A percentile compares a stretch with the other conserved stretches of the same genome.
Evolutionary conservation across 441 rosid species (phyloP).

Genomic region (Lagerstroemia fauriei): DNA sequence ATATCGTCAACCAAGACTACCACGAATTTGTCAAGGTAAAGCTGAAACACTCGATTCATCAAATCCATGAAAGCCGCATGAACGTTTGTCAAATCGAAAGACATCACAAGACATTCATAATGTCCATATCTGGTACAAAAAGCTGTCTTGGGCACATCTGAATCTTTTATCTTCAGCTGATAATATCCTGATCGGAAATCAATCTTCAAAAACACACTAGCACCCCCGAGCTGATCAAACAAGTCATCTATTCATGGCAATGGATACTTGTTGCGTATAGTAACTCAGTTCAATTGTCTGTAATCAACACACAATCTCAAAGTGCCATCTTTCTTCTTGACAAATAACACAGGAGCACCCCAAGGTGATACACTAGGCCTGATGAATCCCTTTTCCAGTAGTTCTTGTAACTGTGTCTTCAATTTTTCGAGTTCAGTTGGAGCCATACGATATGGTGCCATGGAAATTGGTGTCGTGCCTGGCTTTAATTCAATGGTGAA

Average conservation of each 20-base stretch:
- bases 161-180: background rate
- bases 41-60: background rate
- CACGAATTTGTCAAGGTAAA: background rate
- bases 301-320: constrained; percentile 2
- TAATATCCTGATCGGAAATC: constrained; percentile 2
- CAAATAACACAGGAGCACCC: constrained; percentile 15
- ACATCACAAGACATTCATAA: constrained; percentile 15
- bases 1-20: constrained; percentile 3
- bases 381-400: background rate
- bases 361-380: constrained; percentile 6
- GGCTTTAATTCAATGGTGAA: background rate
- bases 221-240: constrained; percentile 6
- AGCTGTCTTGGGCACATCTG: constrained; percentile 4
- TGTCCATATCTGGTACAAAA: constrained; percentile 11
- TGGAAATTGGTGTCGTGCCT: background rate
- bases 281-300: background rate
- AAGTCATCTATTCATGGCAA: constrained; percentile 5
- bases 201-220: background rate
- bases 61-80: background rate
- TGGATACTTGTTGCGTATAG: background rate
- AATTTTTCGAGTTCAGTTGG: background rate
- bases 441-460: constrained; percentile 1
- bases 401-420: background rate
- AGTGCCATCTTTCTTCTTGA: constrained; percentile 13
- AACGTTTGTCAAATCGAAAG: constrained; percentile 8